Evolutionary conservation across 2,329 filamentous ascomycete genomes (phyloP), one percentile per base, ranked within the genome.

Genomic region (Trichoderma afroharzianum): DNA sequence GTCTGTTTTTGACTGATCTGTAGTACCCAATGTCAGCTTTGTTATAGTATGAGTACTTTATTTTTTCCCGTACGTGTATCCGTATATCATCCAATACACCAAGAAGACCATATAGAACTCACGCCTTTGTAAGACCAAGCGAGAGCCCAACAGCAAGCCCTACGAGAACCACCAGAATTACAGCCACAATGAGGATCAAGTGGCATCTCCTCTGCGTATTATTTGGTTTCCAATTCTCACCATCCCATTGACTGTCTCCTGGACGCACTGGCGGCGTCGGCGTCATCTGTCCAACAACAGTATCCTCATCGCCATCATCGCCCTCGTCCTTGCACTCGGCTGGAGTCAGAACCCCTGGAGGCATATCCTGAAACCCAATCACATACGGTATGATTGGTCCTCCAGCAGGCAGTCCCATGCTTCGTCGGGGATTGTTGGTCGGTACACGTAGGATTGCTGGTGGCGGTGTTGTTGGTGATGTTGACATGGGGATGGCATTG

Each of bases 81-180:
- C 18, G 9, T 50, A 21, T 50, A 50, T 50, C 43, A 7, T 7
- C 2, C 15, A 43, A n/a, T 43, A n/a, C 3, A 1, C 7, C 6
- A 18, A 43, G 7, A 14, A 26, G 11, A 26, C 30, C 4, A 67
- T 57, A 21, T 74, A 53, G 4, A 30, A 76, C 78, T 75, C 76
- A 83, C 83, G 75, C 76, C 57, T 80, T 78, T 33, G 79, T 79
- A 69, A 84, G 70, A 1, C 83, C 83, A 43, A 85, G 64, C 0
- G 80, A 78, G 32, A 86, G 74, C 0, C 84, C 84, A 33, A 83
- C 77, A 0, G 80, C 79, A 36, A 86, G 70, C 0, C 78, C 83
- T 4, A 83, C 76, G 8, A 80, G 74, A 57, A 82, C 71, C 6
- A 78, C 74, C 7, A 80, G 62, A 14, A 81, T 57, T 3, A 84